Percentiles rank a stretch among this genome's conserved stretches.
These are phyloP conservation scores for Hyphopichia buzzinii DNA, from an alignment of 1,139 yeast genomes.

Conservation along the genomic window DNA sequence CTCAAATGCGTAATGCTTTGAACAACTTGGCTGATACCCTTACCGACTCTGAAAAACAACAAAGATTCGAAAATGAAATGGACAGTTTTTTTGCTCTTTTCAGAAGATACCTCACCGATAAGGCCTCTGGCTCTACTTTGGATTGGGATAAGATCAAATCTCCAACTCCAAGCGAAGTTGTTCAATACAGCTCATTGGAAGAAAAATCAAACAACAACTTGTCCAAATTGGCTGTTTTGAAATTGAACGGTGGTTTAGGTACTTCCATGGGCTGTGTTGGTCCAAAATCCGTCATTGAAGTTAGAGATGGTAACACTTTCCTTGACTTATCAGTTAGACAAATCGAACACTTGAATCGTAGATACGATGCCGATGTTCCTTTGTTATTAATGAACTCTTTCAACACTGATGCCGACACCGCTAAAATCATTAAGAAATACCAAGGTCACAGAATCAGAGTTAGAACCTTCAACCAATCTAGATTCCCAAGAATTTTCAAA, in stretches of 20 bases:
- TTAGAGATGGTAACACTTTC: slow-evolving; percentile 96
- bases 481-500: slow-evolving; percentile 92
- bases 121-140: slow-evolving; percentile 79
- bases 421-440: slow-evolving; percentile 91
- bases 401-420: slow-evolving; percentile 96
- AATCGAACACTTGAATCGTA: slow-evolving; percentile 91
- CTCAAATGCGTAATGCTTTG: slow-evolving; percentile 96
- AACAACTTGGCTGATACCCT: slow-evolving; percentile 86
- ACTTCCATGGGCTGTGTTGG: slow-evolving; percentile 99
- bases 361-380: slow-evolving; percentile 90
- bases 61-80: slow-evolving; percentile 84
- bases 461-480: slow-evolving; percentile 94
- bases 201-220: slow-evolving; percentile 47
- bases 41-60: slow-evolving; percentile 52
- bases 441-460: slow-evolving; percentile 96
- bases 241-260: slow-evolving; percentile 97
- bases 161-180: slow-evolving; percentile 84
- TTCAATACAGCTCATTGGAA: slow-evolving; percentile 59
- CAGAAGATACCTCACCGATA: slow-evolving; percentile 87
- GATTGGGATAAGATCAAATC: slow-evolving; percentile 97
- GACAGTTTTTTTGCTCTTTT: slow-evolving; percentile 91
- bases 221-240: slow-evolving; percentile 87
- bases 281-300: slow-evolving; percentile 97
- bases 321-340: slow-evolving; percentile 94
- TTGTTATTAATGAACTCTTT: slow-evolving; percentile 96